These are phyloP conservation scores for Ceratonia siliqua DNA, from an alignment of 306 rosid species.

Conservation along the genomic window DNA sequence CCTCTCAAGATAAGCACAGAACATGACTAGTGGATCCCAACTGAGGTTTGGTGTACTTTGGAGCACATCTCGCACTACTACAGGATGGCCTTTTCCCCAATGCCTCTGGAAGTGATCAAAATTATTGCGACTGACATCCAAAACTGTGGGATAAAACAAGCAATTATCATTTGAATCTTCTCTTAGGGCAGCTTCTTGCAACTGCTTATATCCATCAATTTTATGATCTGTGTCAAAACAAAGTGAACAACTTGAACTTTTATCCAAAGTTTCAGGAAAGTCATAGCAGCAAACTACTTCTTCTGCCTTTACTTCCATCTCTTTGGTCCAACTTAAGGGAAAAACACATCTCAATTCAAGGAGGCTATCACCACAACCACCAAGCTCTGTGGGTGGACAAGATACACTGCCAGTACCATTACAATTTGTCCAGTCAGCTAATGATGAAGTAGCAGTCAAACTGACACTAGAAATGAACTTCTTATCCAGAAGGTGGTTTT, in stretches of 20 bases:
- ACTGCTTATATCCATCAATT: slow-evolving; percentile 49
- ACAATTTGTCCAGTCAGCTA: slow-evolving; percentile 46
- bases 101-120: slow-evolving; percentile 97
- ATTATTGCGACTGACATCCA: slow-evolving; percentile 62
- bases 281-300: slow-evolving; percentile 96
- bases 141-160: slow-evolving; percentile 70
- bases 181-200: slow-evolving; percentile 78
- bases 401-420: slow-evolving; percentile 45
- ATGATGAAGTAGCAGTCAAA: slow-evolving; percentile 42
- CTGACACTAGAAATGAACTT: slow-evolving; percentile 39
- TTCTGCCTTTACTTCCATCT: slow-evolving; percentile 88
- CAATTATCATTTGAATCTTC: slow-evolving; percentile 75
- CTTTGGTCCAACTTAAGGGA: slow-evolving; percentile 71
- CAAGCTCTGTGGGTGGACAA: slow-evolving; percentile 66
- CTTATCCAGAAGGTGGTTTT: slow-evolving; percentile 39
- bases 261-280: slow-evolving; percentile 76
- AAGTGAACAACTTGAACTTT: slow-evolving; percentile 68
- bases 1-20: slow-evolving; percentile 85
- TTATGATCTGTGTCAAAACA: slow-evolving; percentile 66
- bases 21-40: slow-evolving; percentile 93
- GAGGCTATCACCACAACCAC: slow-evolving; percentile 67
- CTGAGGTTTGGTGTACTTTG: slow-evolving; percentile 55
- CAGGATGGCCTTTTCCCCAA: slow-evolving; percentile 94
- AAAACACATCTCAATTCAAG: slow-evolving; percentile 78
- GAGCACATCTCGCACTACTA: slow-evolving; percentile 74